Percentiles rank a stretch among this genome's conserved stretches.
These are phyloP conservation scores for Suillus spraguei DNA, from an alignment of 768 basidiomycete genomes.

Conservation along the genomic window DNA sequence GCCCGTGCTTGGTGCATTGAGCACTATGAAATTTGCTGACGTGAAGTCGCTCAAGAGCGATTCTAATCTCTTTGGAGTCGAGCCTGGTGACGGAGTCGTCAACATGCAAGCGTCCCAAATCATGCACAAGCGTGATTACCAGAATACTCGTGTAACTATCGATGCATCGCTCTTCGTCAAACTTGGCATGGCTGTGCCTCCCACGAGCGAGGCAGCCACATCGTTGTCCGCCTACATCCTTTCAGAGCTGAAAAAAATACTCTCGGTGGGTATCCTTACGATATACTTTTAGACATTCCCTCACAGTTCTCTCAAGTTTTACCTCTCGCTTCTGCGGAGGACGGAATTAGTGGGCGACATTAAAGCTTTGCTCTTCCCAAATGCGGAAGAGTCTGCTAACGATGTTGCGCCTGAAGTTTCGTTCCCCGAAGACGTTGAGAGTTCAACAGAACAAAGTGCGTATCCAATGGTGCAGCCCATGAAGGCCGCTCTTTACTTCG, in stretches of 20 bases:
- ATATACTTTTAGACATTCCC: background rate
- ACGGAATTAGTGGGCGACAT: conserved; percentile 16
- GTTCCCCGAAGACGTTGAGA: conserved; percentile 1
- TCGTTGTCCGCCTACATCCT: conserved; percentile 21
- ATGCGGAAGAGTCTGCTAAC: background rate
- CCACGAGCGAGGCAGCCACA: conserved; percentile 20
- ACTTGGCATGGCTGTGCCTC: conserved; percentile 32
- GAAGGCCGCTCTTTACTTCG: conserved; percentile 63
- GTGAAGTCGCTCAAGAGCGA: background rate
- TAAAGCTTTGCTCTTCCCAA: conserved; percentile 10
- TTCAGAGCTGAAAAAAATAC: conserved; percentile 25
- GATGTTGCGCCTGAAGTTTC: background rate
- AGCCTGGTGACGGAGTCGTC: conserved; percentile 9
- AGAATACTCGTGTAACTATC: conserved; percentile 17
- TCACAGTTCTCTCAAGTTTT: conserved; percentile 22
- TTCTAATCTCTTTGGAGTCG: conserved; percentile 10
- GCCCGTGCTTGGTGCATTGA: conserved; percentile 23
- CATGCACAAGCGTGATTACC: conserved; percentile 22
- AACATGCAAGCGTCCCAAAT: conserved; percentile 29
- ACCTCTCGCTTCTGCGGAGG: conserved; percentile 23
- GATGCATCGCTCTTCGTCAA: conserved; percentile 33
- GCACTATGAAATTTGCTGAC: conserved; percentile 8
- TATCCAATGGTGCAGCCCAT: conserved; percentile 56
- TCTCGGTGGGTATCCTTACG: conserved; percentile 29
- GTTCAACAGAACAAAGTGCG: conserved; percentile 22